phyloP scores from a whole-genome alignment of 306 rosid species.

The Castanea crenata region DNA sequence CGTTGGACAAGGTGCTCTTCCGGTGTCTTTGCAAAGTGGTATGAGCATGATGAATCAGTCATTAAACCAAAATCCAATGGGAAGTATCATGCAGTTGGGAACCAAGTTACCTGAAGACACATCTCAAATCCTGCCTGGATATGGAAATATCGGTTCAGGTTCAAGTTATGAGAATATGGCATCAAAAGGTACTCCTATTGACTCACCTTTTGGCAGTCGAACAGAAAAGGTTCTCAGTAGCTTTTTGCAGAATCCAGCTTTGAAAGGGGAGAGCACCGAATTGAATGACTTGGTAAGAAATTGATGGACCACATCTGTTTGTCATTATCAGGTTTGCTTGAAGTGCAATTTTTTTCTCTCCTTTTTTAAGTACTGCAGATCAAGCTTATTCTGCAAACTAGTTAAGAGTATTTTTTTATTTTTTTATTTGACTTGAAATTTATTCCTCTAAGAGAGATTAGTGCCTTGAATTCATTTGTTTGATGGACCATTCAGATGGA shows the following conservation, averaged over 20 bases:
- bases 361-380: background rate
- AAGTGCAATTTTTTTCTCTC: background rate
- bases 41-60: constrained; percentile 31
- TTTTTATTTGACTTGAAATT: background rate
- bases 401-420: background rate
- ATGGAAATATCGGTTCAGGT: constrained; percentile 37
- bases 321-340: background rate
- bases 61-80: constrained; percentile 39
- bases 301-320: background rate
- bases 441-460: background rate
- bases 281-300: constrained; percentile 51
- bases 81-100: constrained; percentile 45
- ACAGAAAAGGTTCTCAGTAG: constrained; percentile 74
- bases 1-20: constrained; percentile 51
- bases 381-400: background rate
- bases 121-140: constrained; percentile 44
- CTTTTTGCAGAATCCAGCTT: constrained; percentile 71
- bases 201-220: constrained; percentile 51
- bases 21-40: constrained; percentile 57
- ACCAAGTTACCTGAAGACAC: constrained; percentile 39
- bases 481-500: background rate
- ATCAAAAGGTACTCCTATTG: constrained; percentile 34
- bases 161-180: constrained; percentile 41
- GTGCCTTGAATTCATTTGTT: background rate
- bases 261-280: constrained; percentile 62